Base-by-base conservation (phyloP, 1,139 yeast species). In the Sugiyamaella neomexicana region DNA sequence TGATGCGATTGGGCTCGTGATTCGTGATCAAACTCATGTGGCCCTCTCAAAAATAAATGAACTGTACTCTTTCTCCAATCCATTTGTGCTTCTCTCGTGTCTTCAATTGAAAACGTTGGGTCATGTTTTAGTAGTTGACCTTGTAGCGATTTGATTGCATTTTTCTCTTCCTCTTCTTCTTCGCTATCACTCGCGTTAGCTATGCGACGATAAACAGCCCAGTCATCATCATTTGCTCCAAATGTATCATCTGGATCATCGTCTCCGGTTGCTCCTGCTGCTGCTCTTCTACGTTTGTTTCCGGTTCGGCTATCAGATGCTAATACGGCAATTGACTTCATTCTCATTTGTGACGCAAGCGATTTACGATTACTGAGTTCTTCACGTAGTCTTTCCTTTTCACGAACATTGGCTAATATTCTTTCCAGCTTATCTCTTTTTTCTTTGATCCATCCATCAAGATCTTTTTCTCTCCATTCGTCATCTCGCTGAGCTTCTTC, bases 221-320 rank as follows among this genome's bases (percentile, higher is more conserved):
- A 93, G 69, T 93, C 99, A 54, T 88, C 96, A 67, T 93, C 99
- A 65, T 90, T 86, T 2, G 97, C 93, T 57, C 98, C 98, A 71
- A 93, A 93, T 0, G 91, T 89, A 70, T 91, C 98, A 65, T 85
- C 90, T 10, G 95, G 96, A 68, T 89, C 97, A 65, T 88, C 89
- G 65, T 89, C 97, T 45, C 87, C 86, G 1, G 90, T 82, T 1
- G 62, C 63, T 4, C 57, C 58, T 13, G 70, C 65, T 15, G 66
- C 65, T 16, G 66, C 62, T 2, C 71, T 61, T 46, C 73, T 67
- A 15, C 67, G 64, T 25, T 40, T 39, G 13, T 15, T 20, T 13
- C 50, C 46, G 9, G 34, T 37, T 15, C 68, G 59, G 12, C 81
- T 83, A 62, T 89, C 96, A 54, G 87, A 82, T 0, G 97, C 97